A percentile compares a stretch with the other conserved stretches of the same genome.
Conservation (phyloP, 108 stramenopile species). For the Asterionellopsis glacialis region DNA sequence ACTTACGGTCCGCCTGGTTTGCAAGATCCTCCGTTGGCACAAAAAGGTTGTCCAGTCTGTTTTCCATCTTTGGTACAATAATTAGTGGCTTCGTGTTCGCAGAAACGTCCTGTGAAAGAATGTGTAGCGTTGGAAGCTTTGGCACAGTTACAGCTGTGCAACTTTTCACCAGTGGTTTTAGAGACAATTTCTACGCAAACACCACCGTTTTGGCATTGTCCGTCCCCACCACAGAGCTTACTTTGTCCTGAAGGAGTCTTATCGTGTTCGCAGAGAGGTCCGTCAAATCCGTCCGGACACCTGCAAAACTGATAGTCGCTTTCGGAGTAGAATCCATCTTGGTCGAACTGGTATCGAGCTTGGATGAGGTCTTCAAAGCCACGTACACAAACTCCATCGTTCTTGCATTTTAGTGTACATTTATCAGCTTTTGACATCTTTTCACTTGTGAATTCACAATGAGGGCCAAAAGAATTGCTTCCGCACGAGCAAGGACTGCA, state of each 20-base stretch:
- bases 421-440: slow-evolving; percentile 16
- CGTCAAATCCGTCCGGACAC: slow-evolving; percentile 30
- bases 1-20: not conserved
- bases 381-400: slow-evolving; percentile 32
- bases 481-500: slow-evolving; percentile 31
- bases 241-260: slow-evolving; percentile 5
- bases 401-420: slow-evolving; percentile 31
- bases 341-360: not conserved
- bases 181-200: slow-evolving; percentile 5
- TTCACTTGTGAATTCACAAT: slow-evolving; percentile 36
- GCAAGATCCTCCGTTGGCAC: slow-evolving; percentile 17
- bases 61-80: slow-evolving; percentile 3
- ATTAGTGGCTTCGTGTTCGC: slow-evolving; percentile 19
- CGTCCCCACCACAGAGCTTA: slow-evolving; percentile 13
- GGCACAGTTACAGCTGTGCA: slow-evolving; percentile 47
- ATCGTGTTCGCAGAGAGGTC: slow-evolving; percentile 25
- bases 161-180: not conserved
- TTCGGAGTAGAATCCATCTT: slow-evolving; percentile 12
- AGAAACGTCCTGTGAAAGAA: slow-evolving; percentile 19
- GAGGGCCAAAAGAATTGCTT: slow-evolving; percentile 24
- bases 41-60: slow-evolving; percentile 16
- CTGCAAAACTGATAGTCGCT: slow-evolving; percentile 14
- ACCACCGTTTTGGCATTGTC: slow-evolving; percentile 32
- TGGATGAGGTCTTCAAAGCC: slow-evolving; percentile 12
- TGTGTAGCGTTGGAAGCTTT: slow-evolving; percentile 22